phyloP scores from a whole-genome alignment of 106 monocot genomes.

The Allium sativum region DNA sequence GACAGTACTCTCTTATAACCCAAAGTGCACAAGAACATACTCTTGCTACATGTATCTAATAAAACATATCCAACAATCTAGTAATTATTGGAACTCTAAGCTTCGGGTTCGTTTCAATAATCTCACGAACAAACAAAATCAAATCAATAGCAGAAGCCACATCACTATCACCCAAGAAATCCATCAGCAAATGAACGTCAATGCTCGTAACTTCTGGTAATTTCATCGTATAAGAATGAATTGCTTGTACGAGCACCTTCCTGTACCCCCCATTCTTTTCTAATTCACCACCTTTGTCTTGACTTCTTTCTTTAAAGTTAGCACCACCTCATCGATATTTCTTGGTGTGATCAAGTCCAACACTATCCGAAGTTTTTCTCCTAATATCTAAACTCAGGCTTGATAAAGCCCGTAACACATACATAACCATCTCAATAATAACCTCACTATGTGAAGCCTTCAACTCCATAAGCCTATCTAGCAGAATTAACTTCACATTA shows the following conservation, averaged over 20 bases:
- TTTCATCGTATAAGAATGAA: constrained; percentile 77
- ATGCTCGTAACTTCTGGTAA: constrained; percentile 84
- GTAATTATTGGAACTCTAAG: constrained; percentile 72
- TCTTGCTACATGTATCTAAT: constrained; percentile 68
- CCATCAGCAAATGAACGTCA: constrained; percentile 79
- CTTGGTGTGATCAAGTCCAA: constrained; percentile 67
- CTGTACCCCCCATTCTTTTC: constrained; percentile 81
- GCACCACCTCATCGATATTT: constrained; percentile 79
- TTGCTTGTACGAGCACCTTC: constrained; percentile 90
- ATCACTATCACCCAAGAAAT: constrained; percentile 89
- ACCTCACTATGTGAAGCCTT: constrained; percentile 50
- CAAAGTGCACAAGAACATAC: constrained; percentile 79
- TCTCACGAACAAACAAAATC: constrained; percentile 75
- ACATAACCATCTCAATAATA: constrained; percentile 86
- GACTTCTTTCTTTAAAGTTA: constrained; percentile 77
- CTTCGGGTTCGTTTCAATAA: constrained; percentile 79
- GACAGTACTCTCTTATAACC: constrained; percentile 84
- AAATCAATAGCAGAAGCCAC: constrained; percentile 89
- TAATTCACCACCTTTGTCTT: constrained; percentile 75
- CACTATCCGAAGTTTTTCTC: constrained; percentile 65
- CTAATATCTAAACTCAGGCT: constrained; percentile 79
- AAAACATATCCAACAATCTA: constrained; percentile 67
- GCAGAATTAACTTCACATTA: constrained; percentile 83
- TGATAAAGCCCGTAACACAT: constrained; percentile 66
- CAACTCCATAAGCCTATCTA: constrained; percentile 71